A percentile compares a stretch with the other conserved stretches of the same genome.
Evolutionary conservation across 441 rosid species (phyloP).

Genomic region (Syzygium malaccense): DNA sequence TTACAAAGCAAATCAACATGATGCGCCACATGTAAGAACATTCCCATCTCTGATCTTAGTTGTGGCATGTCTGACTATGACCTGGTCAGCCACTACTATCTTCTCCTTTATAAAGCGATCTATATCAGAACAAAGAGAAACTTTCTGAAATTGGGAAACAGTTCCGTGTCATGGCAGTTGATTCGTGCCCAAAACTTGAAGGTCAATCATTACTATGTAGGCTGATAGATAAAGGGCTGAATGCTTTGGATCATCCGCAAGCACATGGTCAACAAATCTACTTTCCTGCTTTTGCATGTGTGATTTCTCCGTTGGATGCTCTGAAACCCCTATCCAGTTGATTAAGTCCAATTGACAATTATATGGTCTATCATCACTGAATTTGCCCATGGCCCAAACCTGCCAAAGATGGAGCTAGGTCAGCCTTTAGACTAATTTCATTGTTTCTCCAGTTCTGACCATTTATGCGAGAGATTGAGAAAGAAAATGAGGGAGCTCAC

Average conservation of each 20-base stretch:
- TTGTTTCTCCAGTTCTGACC: neutral
- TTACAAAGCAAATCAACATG: slow-evolving; percentile 12
- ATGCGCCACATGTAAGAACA: slow-evolving; percentile 41
- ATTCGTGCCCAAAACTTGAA: neutral
- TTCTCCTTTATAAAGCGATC: slow-evolving; percentile 49
- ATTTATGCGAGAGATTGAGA: neutral
- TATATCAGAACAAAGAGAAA: slow-evolving; percentile 36
- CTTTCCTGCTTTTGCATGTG: neutral
- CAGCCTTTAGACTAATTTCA: neutral
- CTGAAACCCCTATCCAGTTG: neutral
- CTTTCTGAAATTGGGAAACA: slow-evolving; percentile 1
- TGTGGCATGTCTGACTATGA: slow-evolving; percentile 44
- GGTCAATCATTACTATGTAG: neutral
- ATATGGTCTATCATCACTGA: neutral
- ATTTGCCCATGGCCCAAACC: neutral
- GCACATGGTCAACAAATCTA: neutral
- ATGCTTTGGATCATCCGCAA: neutral
- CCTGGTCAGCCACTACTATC: slow-evolving; percentile 54
- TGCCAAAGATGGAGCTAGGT: neutral
- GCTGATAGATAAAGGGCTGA: neutral
- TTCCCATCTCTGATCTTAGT: slow-evolving; percentile 56
- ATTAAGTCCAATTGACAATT: neutral
- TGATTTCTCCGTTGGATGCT: neutral
- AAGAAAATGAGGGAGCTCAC: neutral
- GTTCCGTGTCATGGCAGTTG: neutral